Base-by-base conservation (phyloP, 176 grass and related monocot species). In the Ampelocalamus luodianensis region DNA sequence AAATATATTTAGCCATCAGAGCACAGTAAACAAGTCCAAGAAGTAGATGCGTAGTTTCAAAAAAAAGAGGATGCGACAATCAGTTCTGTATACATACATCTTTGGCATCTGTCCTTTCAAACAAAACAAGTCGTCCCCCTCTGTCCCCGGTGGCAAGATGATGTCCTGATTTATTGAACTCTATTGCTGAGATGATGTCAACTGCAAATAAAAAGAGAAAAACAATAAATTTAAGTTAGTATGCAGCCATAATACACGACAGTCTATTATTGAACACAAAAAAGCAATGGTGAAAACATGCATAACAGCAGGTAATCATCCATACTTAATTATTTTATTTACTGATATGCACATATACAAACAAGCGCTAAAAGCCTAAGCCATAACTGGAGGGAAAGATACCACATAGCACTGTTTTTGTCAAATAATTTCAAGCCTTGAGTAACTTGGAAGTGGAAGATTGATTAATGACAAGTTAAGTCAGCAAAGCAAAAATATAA, bases 121-220 rank as follows among this genome's bases (percentile, higher is more conserved):
- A 99, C 84, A 99, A 89, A 86, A 99, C 97, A 76, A 99, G 93
- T 46, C 97, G 97, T 18, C 97, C 97, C 66, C 97, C 97, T 88
- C 93, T 91, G 80, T 99, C 97, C 85, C 97, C 97, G 50, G 97
- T 99, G 24, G 97, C 97, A 92, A 99, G 97, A 90, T 99, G 92
- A 77, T 91, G 87, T 24, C 97, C 97, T 76, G 90, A 91, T 91
- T 94, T 94, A 84, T 99, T 90, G 89, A 99, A 99, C 93, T 99
- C 97, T 94, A 99, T 94, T 73, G 93, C 97, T 16, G 97, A 99
- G 83, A 99, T 99, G 80, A 99, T 99, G 79, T 99, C 97, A 79
- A 99, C 97, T 99, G 81, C 84, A 86, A 78, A 78, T 45, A 73
- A 77, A 58, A 38, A 66, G n/a, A 58, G 22, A 42, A 34, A 65